These are phyloP conservation scores for Toxoplasma gondii DNA, from an alignment of 169 alveolate genomes.

Conservation along the genomic window DNA sequence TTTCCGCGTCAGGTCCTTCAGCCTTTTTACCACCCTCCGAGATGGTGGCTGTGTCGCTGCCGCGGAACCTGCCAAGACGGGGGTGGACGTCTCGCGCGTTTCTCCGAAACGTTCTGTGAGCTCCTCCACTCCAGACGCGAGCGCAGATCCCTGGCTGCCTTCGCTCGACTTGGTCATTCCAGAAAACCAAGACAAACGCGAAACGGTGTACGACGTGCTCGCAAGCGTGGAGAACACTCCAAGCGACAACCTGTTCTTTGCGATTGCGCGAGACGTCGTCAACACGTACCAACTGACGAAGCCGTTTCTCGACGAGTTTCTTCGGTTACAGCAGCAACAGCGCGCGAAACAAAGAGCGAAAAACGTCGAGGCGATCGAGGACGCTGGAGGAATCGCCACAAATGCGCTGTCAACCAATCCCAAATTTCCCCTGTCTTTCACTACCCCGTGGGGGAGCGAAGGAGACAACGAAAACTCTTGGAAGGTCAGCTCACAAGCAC, in stretches of 20 bases:
- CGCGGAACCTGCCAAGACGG: too few species aligned
- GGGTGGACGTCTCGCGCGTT: too few species aligned
- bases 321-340: conserved; percentile 2
- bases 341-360: neutral
- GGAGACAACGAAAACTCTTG: neutral
- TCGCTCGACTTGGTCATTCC: conserved; percentile 20
- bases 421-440: too few species aligned
- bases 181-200: conserved; percentile 33
- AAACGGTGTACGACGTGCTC: conserved; percentile 16
- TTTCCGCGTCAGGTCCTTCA: neutral
- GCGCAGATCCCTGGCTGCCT: conserved; percentile 26
- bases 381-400: too few species aligned
- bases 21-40: neutral
- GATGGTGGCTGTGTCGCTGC: neutral
- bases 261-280: conserved; percentile 32
- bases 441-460: neutral
- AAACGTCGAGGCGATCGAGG: neutral
- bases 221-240: conserved; percentile 15
- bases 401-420: too few species aligned
- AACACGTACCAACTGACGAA: conserved; percentile 29
- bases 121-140: neutral
- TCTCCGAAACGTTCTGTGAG: too few species aligned
- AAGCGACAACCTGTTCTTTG: conserved; percentile 28
- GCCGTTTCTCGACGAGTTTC: conserved; percentile 12
- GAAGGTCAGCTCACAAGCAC: neutral